Conservation (phyloP, 2,329 filamentous ascomycete genomes). For the Fonsecaea pedrosoi region DNA sequence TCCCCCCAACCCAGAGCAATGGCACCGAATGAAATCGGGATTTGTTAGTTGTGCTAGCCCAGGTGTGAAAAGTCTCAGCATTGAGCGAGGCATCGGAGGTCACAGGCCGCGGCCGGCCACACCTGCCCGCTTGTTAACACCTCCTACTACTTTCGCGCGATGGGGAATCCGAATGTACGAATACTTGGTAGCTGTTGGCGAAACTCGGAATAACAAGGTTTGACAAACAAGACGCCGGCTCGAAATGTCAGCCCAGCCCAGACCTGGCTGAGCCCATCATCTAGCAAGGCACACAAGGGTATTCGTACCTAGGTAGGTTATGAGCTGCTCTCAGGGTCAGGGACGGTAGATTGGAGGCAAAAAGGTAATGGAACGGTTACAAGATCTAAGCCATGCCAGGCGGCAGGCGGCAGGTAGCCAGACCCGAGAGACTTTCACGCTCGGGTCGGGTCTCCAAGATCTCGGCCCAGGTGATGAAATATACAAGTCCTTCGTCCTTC, state of each 20-base stretch:
- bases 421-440: background rate
- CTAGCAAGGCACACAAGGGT: background rate
- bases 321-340: background rate
- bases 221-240: background rate
- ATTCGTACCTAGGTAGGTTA: too few species aligned
- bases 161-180: background rate
- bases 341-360: background rate
- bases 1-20: background rate
- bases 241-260: constrained; percentile 2
- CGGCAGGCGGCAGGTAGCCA: background rate
- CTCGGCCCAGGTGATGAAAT: background rate
- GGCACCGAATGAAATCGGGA: constrained; percentile 3
- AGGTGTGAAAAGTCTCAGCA: background rate
- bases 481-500: background rate
- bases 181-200: background rate
- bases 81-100: background rate
- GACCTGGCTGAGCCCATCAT: background rate
- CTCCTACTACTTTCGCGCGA: background rate
- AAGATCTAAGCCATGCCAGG: background rate
- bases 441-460: background rate
- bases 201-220: constrained; percentile 8
- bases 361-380: background rate
- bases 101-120: background rate
- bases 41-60: background rate
- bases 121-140: constrained; percentile 2